Percentiles rank a stretch among this genome's conserved stretches.
phyloP scores from a whole-genome alignment of 306 rosid genomes.

The Luffa acutangula region DNA sequence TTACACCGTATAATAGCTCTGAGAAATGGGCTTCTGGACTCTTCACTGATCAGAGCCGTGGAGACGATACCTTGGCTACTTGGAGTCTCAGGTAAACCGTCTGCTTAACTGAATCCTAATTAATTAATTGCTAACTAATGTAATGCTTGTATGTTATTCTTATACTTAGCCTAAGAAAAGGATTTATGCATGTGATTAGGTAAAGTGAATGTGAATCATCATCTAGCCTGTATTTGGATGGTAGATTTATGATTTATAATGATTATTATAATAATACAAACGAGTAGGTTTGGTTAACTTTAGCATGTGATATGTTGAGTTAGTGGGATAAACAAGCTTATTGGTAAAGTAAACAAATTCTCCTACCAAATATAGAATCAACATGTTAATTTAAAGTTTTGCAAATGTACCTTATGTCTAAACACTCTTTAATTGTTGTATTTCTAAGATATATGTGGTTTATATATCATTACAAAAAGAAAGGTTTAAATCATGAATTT shows the following conservation, averaged over 20 bases:
- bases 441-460: background rate
- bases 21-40: slow-evolving; percentile 44
- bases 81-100: slow-evolving; percentile 26
- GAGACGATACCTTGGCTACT: slow-evolving; percentile 35
- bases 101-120: background rate
- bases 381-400: background rate
- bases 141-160: background rate
- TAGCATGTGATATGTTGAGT: background rate
- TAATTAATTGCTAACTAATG: background rate
- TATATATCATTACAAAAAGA: background rate
- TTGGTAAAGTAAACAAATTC: background rate
- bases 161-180: background rate
- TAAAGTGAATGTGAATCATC: background rate
- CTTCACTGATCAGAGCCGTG: slow-evolving; percentile 31
- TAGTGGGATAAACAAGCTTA: background rate
- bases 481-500: background rate
- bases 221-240: background rate
- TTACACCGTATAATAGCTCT: slow-evolving; percentile 45
- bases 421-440: too few relatives aligned
- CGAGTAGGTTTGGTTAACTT: background rate
- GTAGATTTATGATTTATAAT: background rate
- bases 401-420: background rate
- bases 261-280: background rate
- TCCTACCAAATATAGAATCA: background rate
- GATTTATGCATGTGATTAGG: background rate